phyloP scores from a whole-genome alignment of 2,329 filamentous ascomycete genomes.

The Trichoderma oligosporum region DNA sequence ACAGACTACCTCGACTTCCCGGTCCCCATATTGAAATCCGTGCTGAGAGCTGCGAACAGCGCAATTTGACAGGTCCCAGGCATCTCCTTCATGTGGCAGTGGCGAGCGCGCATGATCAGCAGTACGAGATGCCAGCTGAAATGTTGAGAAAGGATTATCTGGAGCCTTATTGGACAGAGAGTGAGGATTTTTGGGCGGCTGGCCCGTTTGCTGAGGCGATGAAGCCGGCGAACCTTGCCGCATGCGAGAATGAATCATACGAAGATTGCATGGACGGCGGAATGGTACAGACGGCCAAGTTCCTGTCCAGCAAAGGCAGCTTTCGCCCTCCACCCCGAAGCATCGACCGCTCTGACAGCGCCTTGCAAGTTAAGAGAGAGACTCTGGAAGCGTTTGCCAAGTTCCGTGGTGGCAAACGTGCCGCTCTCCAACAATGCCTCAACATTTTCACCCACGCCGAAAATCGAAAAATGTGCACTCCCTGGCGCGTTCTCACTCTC shows the following conservation, averaged over 20 bases:
- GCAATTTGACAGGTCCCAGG: background rate
- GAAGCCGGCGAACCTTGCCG: slow-evolving; percentile 32
- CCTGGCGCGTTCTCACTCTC: slow-evolving; percentile 38
- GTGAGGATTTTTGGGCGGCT: slow-evolving; percentile 5
- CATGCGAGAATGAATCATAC: slow-evolving; percentile 36
- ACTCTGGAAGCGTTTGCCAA: slow-evolving; percentile 30
- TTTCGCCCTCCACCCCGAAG: background rate
- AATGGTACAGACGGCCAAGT: slow-evolving; percentile 22
- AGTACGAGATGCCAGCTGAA: slow-evolving; percentile 10
- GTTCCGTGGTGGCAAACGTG: slow-evolving; percentile 43
- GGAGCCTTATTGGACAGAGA: slow-evolving; percentile 4
- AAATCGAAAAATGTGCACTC: slow-evolving; percentile 35
- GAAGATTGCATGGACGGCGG: slow-evolving; percentile 31
- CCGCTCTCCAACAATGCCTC: slow-evolving; percentile 43
- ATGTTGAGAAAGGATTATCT: slow-evolving; percentile 5
- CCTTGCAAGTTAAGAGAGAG: slow-evolving; percentile 16
- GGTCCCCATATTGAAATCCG: slow-evolving; percentile 17
- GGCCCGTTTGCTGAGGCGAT: background rate
- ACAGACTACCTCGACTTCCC: slow-evolving; percentile 28
- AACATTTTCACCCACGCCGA: slow-evolving; percentile 37
- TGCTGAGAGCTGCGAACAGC: background rate
- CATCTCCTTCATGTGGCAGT: slow-evolving; percentile 10
- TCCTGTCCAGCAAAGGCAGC: slow-evolving; percentile 5
- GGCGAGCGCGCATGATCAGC: slow-evolving; percentile 9
- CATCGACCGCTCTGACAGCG: background rate